Evolutionary conservation across 805 yeast genomes (phyloP).

Genomic region (Komagataella pseudopastoris): DNA sequence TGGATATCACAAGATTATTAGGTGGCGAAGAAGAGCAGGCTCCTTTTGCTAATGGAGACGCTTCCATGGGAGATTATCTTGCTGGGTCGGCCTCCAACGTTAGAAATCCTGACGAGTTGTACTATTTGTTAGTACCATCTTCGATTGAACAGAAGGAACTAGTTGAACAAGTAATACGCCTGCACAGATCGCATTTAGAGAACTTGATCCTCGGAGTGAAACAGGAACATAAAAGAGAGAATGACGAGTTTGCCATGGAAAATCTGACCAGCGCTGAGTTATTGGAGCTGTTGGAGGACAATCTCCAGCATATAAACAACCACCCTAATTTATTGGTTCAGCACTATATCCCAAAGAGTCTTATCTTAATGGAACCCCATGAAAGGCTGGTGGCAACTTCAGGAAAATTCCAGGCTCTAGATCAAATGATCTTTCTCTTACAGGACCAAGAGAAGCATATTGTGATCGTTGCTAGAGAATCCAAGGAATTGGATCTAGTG

Average conservation of each 20-base stretch:
- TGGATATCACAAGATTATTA: not conserved
- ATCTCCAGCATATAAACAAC: constrained; percentile 34
- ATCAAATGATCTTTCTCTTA: constrained; percentile 20
- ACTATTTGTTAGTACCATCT: not conserved
- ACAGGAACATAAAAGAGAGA: constrained; percentile 1
- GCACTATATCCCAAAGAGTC: constrained; percentile 62
- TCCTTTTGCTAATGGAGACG: not conserved
- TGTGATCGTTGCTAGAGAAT: constrained; percentile 40
- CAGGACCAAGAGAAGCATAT: constrained; percentile 13
- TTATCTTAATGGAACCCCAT: constrained; percentile 52
- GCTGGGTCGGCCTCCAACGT: not conserved
- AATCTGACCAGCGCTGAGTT: constrained; percentile 16
- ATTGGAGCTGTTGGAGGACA: constrained; percentile 28
- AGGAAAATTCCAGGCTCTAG: constrained; percentile 45
- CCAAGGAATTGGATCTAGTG: constrained; percentile 62
- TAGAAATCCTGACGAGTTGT: not conserved
- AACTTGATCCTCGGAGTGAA: not conserved
- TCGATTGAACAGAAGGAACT: not conserved
- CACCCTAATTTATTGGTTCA: constrained; percentile 67
- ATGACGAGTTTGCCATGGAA: constrained; percentile 3
- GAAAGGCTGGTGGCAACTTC: constrained; percentile 37
- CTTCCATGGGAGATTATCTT: not conserved
- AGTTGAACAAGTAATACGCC: not conserved
- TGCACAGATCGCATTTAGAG: not conserved
- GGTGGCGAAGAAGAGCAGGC: not conserved